These are phyloP conservation scores for Haplographium delicatum DNA, from an alignment of 495 filamentous ascomycete genomes.

Conservation along the genomic window DNA sequence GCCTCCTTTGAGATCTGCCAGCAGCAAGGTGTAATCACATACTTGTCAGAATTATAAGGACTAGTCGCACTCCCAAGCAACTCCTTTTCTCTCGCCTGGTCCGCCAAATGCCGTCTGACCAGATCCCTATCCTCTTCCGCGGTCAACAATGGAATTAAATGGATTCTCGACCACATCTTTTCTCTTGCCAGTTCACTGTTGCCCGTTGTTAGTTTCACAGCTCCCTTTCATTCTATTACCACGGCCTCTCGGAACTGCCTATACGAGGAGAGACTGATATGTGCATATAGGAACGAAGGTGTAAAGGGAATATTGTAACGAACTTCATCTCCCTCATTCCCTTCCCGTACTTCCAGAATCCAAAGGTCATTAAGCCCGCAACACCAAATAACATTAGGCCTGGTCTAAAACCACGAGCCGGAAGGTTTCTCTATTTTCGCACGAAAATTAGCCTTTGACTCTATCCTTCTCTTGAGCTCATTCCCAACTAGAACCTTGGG, in stretches of 20 bases:
- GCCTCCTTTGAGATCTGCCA: no score
- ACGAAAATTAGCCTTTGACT: slow-evolving; percentile 7
- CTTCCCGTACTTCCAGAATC: slow-evolving; percentile 74
- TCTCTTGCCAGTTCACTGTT: slow-evolving; percentile 85
- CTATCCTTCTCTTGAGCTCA: no score
- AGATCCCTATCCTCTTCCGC: slow-evolving; percentile 95
- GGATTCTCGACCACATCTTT: slow-evolving; percentile 94
- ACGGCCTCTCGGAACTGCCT: no score
- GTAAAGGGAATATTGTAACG: slow-evolving; percentile 26
- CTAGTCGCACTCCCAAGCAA: slow-evolving; percentile 71
- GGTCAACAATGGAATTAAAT: slow-evolving; percentile 87
- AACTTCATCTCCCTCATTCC: slow-evolving; percentile 87
- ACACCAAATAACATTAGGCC: slow-evolving; percentile 67
- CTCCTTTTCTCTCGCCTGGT: slow-evolving; percentile 84
- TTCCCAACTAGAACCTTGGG: no score
- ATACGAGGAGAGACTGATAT: no score
- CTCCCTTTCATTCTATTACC: background rate
- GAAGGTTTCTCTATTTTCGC: slow-evolving; percentile 72
- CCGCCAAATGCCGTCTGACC: slow-evolving; percentile 76
- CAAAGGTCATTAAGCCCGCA: slow-evolving; percentile 74
- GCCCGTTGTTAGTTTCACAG: slow-evolving; percentile 2
- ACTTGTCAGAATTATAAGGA: slow-evolving; percentile 87
- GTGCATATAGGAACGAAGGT: background rate
- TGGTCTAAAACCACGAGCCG: slow-evolving; percentile 85
- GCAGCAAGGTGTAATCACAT: slow-evolving; percentile 31